Percentiles rank a stretch among this genome's conserved stretches.
These are phyloP conservation scores for Penicillium occitanis DNA, from an alignment of 2,329 filamentous ascomycete genomes.

Conservation along the genomic window DNA sequence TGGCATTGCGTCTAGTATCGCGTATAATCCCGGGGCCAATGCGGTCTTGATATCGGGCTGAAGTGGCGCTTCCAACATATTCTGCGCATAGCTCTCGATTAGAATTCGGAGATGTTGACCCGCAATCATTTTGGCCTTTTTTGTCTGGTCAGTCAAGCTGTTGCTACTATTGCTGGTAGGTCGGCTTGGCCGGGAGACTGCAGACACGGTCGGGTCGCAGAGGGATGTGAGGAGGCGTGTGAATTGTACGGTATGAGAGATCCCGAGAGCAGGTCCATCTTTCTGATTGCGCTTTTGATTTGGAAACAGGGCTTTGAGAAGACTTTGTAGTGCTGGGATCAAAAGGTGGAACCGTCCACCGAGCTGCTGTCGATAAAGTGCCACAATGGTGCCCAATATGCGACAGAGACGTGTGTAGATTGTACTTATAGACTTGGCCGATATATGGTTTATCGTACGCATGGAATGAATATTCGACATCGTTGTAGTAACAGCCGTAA, in stretches of 20 bases:
- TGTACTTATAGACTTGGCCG: slow-evolving; percentile 35
- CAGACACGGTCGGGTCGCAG: slow-evolving; percentile 61
- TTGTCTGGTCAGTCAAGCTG: slow-evolving; percentile 59
- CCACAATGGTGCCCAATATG: slow-evolving; percentile 53
- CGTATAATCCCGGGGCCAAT: slow-evolving; percentile 53
- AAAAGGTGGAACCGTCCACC: slow-evolving; percentile 62
- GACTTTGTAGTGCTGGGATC: slow-evolving; percentile 54
- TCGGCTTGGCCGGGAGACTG: slow-evolving; percentile 45
- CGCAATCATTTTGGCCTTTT: slow-evolving; percentile 58
- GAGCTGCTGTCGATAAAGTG: slow-evolving; percentile 59
- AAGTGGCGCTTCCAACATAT: slow-evolving; percentile 53
- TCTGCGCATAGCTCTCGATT: slow-evolving; percentile 57
- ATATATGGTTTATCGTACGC: slow-evolving; percentile 31
- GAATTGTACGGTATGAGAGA: slow-evolving; percentile 51
- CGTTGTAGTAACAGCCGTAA: slow-evolving; percentile 38
- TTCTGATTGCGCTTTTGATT: slow-evolving; percentile 36
- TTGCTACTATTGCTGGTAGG: slow-evolving; percentile 37
- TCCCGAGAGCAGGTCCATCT: slow-evolving; percentile 34
- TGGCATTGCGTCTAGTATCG: slow-evolving; percentile 54
- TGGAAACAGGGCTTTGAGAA: slow-evolving; percentile 58
- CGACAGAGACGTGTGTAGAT: slow-evolving; percentile 58
- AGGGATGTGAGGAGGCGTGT: slow-evolving; percentile 59
- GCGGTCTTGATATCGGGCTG: slow-evolving; percentile 54
- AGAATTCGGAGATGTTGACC: slow-evolving; percentile 60
- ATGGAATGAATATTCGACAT: slow-evolving; percentile 9